phyloP scores from a whole-genome alignment of 805 yeast genomes.

The Millerozyma acaciae region DNA sequence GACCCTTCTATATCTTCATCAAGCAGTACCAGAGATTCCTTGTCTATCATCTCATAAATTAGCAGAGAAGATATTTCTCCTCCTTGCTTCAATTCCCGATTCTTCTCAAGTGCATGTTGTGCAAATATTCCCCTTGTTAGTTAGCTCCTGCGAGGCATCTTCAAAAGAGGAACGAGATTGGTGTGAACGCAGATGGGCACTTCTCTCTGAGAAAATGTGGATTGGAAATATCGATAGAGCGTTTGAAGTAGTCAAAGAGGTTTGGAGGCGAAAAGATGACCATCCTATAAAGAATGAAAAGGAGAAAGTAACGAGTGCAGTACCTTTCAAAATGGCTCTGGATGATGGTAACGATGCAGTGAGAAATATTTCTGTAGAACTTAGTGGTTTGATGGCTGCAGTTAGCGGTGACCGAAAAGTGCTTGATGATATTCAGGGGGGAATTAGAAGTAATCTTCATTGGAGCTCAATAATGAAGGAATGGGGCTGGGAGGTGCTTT shows the following conservation, averaged over 20 bases:
- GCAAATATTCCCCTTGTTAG: slow-evolving; percentile 62
- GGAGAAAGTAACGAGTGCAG: too few species aligned
- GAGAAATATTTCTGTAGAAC: slow-evolving; percentile 26
- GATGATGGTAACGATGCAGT: slow-evolving; percentile 10
- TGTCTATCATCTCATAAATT: slow-evolving; percentile 49
- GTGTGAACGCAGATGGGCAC: slow-evolving; percentile 56
- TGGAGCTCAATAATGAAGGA: slow-evolving; percentile 71
- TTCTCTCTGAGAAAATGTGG: slow-evolving; percentile 52
- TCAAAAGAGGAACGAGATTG: slow-evolving; percentile 58
- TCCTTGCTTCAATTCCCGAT: slow-evolving; percentile 61
- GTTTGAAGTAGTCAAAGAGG: slow-evolving; percentile 65
- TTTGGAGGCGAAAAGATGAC: slow-evolving; percentile 62
- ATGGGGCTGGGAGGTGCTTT: slow-evolving; percentile 72
- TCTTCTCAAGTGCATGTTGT: slow-evolving; percentile 52
- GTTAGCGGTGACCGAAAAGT: slow-evolving; percentile 26
- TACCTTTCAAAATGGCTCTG: too few species aligned
- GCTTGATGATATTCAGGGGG: slow-evolving; percentile 31
- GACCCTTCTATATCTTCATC: slow-evolving; percentile 57
- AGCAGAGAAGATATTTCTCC: slow-evolving; percentile 57
- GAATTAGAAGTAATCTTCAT: slow-evolving; percentile 50
- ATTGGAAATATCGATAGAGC: slow-evolving; percentile 66
- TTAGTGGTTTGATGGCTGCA: slow-evolving; percentile 41
- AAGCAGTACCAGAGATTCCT: slow-evolving; percentile 69
- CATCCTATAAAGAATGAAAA: slow-evolving; percentile 8
- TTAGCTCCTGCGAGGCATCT: slow-evolving; percentile 63